phyloP scores from a whole-genome alignment of 2,329 filamentous ascomycete genomes.

The Chaetomiaceae sp. region DNA sequence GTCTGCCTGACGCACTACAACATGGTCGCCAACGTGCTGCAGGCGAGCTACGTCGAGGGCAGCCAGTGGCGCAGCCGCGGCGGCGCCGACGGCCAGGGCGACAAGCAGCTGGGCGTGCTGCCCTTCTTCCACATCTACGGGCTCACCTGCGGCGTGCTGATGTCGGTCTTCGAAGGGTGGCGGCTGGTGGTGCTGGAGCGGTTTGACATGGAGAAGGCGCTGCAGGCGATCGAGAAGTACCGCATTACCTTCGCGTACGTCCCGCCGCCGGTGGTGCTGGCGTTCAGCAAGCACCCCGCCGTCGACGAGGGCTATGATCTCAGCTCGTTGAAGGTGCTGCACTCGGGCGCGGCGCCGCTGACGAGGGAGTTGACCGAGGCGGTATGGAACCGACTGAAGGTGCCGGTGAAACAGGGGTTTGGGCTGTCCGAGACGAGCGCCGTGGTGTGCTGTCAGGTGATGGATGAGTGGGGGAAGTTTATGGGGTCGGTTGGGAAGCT shows the following conservation, averaged over 20 bases:
- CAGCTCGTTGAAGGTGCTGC: conserved; percentile 73
- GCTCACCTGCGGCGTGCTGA: conserved; percentile 68
- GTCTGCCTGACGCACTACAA: conserved; percentile 83
- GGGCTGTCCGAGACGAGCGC: conserved; percentile 85
- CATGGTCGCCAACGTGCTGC: conserved; percentile 68
- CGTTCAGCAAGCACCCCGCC: conserved; percentile 72
- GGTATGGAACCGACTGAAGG: conserved; percentile 67
- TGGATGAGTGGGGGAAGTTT: conserved; percentile 70
- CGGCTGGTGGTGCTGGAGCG: conserved; percentile 68
- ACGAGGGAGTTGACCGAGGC: conserved; percentile 74
- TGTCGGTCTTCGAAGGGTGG: conserved; percentile 61
- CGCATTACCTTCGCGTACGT: conserved; percentile 75
- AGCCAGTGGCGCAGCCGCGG: conserved; percentile 55
- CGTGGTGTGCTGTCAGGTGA: conserved; percentile 67
- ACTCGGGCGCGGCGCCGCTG: conserved; percentile 81
- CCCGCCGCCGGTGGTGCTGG: conserved; percentile 77
- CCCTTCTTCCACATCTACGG: conserved; percentile 93
- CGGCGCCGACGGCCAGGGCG: conserved; percentile 57
- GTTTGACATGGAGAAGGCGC: conserved; percentile 79
- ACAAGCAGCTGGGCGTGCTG: conserved; percentile 72
- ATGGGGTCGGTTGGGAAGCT: conserved; percentile 77
- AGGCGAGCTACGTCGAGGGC: conserved; percentile 51
- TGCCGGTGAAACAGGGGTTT: conserved; percentile 89
- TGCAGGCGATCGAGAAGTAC: conserved; percentile 68
- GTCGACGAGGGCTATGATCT: conserved; percentile 82